Evolutionary conservation across 305 asterid species (phyloP).

Genomic region (Fraxinus dipetala): DNA sequence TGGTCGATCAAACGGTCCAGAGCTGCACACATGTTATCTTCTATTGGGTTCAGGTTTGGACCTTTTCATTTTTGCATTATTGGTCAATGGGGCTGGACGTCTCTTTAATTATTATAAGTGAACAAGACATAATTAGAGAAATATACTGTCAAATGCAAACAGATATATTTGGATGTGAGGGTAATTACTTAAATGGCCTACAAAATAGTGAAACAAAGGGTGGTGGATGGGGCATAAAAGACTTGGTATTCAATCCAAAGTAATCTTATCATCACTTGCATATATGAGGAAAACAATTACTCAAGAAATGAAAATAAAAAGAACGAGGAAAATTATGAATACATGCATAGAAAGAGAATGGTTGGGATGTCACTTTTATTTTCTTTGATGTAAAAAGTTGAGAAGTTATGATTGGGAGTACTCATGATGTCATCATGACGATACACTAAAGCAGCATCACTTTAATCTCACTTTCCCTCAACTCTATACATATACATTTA

Average conservation of each 20-base stretch:
- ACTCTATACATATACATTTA: slow-evolving; percentile 13
- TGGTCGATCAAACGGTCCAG: no score
- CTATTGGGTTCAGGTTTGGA: no score
- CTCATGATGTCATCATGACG: slow-evolving; percentile 76
- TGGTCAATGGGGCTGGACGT: no score
- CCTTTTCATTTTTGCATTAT: no score
- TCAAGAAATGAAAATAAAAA: not conserved
- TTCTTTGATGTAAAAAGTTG: slow-evolving; percentile 22
- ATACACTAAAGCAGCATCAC: not conserved
- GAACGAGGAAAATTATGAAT: slow-evolving; percentile 9
- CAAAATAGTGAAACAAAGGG: not conserved
- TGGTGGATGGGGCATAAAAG: not conserved
- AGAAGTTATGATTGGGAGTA: slow-evolving; percentile 45
- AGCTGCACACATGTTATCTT: no score
- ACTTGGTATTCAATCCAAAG: slow-evolving; percentile 6
- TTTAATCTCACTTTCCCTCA: slow-evolving; percentile 31
- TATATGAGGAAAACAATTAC: not conserved
- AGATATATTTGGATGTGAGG: not conserved
- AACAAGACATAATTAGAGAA: not conserved
- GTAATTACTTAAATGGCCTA: not conserved
- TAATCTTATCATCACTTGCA: not conserved
- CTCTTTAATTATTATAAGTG: not conserved
- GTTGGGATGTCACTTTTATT: slow-evolving; percentile 42
- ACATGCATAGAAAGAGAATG: slow-evolving; percentile 23
- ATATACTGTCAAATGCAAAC: not conserved